Conservation (phyloP, 1,284 basidiomycete species). For the Kalmanozyma brasiliensis region DNA sequence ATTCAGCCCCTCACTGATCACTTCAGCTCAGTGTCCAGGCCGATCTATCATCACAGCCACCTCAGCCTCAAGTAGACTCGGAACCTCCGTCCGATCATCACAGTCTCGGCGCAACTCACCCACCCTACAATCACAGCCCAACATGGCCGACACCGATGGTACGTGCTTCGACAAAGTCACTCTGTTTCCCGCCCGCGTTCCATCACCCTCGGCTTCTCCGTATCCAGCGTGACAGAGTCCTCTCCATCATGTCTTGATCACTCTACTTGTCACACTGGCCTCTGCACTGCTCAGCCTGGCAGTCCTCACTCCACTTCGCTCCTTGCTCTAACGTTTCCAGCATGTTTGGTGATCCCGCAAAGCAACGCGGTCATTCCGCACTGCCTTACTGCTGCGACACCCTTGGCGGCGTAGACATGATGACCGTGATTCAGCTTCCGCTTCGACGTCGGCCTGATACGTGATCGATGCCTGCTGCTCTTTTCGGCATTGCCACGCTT, state of each 20-base stretch:
- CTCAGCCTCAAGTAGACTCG: background rate
- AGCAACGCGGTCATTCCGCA: too few relatives aligned
- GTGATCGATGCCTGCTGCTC: too few relatives aligned
- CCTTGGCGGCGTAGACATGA: too few relatives aligned
- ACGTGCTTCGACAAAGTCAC: conserved; percentile 47
- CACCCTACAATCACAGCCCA: conserved; percentile 17
- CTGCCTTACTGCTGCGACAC: too few relatives aligned
- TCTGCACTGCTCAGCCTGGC: background rate
- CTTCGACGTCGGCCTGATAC: too few relatives aligned
- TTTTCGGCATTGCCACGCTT: too few relatives aligned
- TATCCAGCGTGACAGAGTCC: conserved; percentile 7
- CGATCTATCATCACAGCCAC: background rate
- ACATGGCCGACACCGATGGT: conserved; percentile 62
- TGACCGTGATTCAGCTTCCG: too few relatives aligned
- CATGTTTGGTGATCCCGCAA: too few relatives aligned
- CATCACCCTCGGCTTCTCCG: conserved; percentile 6
- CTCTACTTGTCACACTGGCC: too few relatives aligned
- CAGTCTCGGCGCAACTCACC: conserved; percentile 10
- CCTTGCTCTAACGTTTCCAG: background rate
- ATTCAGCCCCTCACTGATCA: conserved; percentile 4
- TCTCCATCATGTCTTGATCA: too few relatives aligned
- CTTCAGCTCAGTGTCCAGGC: conserved; percentile 5
- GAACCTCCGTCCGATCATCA: background rate
- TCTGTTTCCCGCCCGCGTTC: conserved; percentile 4
- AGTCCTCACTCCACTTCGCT: background rate